These are phyloP conservation scores for Russula brevipes DNA, from an alignment of 768 basidiomycete species.

Conservation along the genomic window DNA sequence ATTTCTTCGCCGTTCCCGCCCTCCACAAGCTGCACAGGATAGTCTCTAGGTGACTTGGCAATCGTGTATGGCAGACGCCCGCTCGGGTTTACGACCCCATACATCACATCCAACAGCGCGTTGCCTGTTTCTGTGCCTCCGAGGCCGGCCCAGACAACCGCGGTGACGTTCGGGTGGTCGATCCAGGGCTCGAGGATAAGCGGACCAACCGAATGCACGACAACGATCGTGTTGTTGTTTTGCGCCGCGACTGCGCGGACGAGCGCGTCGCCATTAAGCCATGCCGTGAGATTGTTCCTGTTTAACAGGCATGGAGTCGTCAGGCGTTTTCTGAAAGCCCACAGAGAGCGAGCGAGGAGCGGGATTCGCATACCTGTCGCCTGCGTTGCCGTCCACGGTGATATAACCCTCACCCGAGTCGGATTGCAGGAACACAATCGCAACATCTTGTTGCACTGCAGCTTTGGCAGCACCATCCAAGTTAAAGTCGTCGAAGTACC, in stretches of 20 bases:
- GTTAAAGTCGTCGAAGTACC: slow-evolving; percentile 67
- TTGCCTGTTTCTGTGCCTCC: slow-evolving; percentile 65
- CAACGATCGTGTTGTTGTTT: slow-evolving; percentile 68
- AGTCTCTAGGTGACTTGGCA: slow-evolving; percentile 41
- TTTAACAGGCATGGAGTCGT: neutral
- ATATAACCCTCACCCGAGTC: slow-evolving; percentile 82
- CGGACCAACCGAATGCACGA: slow-evolving; percentile 48
- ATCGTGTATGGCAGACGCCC: slow-evolving; percentile 68
- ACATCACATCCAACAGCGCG: slow-evolving; percentile 69
- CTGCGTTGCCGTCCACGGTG: slow-evolving; percentile 66
- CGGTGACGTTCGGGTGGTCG: slow-evolving; percentile 39
- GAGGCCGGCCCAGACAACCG: slow-evolving; percentile 32
- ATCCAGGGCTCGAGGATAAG: slow-evolving; percentile 42
- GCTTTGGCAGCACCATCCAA: slow-evolving; percentile 32
- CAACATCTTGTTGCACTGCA: slow-evolving; percentile 45
- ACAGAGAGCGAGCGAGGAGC: neutral
- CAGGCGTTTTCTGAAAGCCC: neutral
- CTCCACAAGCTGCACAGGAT: neutral
- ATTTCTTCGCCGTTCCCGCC: neutral
- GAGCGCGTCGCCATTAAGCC: slow-evolving; percentile 34
- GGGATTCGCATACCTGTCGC: slow-evolving; percentile 42
- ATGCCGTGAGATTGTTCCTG: slow-evolving; percentile 31
- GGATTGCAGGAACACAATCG: slow-evolving; percentile 70
- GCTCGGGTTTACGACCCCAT: slow-evolving; percentile 68
- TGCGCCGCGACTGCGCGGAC: slow-evolving; percentile 61